Evolutionary conservation across 495 filamentous ascomycete genomes (phyloP).

Genomic region (Penicillium manginii): DNA sequence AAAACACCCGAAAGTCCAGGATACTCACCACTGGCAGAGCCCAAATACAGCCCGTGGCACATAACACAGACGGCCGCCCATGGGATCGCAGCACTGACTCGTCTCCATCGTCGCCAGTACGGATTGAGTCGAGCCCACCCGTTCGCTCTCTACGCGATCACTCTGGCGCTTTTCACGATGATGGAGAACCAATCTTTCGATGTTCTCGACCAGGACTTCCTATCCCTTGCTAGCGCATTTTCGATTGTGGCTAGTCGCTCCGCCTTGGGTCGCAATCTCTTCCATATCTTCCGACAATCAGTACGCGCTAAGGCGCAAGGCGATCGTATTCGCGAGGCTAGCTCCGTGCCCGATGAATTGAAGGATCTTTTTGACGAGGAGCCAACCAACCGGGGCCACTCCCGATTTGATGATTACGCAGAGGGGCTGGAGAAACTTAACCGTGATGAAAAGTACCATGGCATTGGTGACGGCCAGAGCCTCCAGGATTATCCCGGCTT

Average conservation of each 20-base stretch:
- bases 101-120: conserved; percentile 40
- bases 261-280: conserved; percentile 41
- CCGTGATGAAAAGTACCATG: conserved; percentile 38
- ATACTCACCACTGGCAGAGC: conserved; percentile 23
- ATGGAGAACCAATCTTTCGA: conserved; percentile 40
- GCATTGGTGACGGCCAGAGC: conserved; percentile 23
- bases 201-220: conserved; percentile 43
- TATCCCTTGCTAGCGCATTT: conserved; percentile 42
- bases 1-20: conserved; percentile 42
- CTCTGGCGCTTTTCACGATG: conserved; percentile 47
- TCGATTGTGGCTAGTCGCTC: conserved; percentile 44
- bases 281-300: conserved; percentile 46
- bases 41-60: conserved; percentile 30
- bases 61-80: conserved; percentile 36
- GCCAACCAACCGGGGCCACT: conserved; percentile 17
- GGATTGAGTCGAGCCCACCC: conserved; percentile 46
- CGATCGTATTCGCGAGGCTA: conserved; percentile 28
- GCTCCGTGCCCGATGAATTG: conserved; percentile 35
- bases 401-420: conserved; percentile 40
- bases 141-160: conserved; percentile 51
- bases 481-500: conserved; percentile 33
- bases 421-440: conserved; percentile 46
- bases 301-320: conserved; percentile 40
- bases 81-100: conserved; percentile 37
- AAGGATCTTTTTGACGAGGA: conserved; percentile 46